phyloP scores from a whole-genome alignment of 805 yeast species.

The Saccharomycopsis oosterbeekiorum region DNA sequence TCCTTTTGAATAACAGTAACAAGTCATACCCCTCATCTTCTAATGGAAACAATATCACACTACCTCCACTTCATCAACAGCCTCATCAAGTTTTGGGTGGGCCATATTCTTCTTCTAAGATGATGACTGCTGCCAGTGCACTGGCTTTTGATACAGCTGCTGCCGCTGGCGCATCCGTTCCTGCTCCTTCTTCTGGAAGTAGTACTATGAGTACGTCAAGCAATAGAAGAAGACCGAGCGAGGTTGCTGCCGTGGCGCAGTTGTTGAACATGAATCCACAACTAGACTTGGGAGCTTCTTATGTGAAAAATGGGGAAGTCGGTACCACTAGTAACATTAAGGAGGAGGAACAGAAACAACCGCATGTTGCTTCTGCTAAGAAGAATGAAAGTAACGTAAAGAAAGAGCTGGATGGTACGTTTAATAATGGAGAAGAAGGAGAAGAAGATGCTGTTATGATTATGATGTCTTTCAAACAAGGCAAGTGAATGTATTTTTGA shows the following conservation, averaged over 20 bases:
- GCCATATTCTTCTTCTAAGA: neutral
- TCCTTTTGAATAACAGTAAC: neutral
- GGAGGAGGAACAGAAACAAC: neutral
- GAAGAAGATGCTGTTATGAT: conserved; percentile 18
- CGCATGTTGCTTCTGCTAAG: neutral
- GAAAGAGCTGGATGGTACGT: neutral
- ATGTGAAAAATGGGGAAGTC: neutral
- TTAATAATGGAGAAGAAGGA: conserved; percentile 5
- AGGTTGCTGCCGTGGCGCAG: conserved; percentile 1
- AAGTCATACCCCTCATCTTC: neutral
- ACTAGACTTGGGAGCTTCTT: neutral
- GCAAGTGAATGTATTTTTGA: neutral
- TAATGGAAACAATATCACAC: neutral
- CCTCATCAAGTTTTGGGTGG: neutral
- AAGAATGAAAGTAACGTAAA: neutral
- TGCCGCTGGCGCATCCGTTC: neutral
- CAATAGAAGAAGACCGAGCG: neutral
- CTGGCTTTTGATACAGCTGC: neutral
- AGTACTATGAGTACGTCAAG: neutral
- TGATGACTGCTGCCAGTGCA: no score
- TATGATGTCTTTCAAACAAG: conserved; percentile 18
- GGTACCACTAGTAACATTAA: neutral
- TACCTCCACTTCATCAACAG: neutral
- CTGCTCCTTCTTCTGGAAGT: neutral
- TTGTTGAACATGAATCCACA: conserved; percentile 5